These are phyloP conservation scores for Diaporthe helianthi DNA, from an alignment of 2,329 filamentous ascomycete species.

Conservation along the genomic window DNA sequence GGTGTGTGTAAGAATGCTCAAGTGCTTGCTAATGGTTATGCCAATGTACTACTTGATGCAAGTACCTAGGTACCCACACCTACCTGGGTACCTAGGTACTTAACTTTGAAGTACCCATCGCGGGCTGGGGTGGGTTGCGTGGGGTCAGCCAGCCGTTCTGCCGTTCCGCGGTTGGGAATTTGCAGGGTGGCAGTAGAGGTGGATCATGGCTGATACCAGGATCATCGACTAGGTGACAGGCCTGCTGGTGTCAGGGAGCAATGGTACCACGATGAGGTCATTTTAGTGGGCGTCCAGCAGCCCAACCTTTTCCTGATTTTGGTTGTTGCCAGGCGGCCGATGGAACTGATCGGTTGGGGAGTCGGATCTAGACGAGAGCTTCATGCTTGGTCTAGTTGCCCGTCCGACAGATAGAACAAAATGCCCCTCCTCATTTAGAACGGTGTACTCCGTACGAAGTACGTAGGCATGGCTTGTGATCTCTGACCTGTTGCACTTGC, in stretches of 20 bases:
- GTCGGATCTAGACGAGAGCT: too few species aligned
- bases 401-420: too few species aligned
- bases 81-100: too few species aligned
- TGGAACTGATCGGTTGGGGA: slow-evolving; percentile 8
- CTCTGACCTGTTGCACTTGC: not conserved
- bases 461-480: slow-evolving; percentile 6
- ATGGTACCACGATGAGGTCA: slow-evolving; percentile 17
- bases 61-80: too few species aligned
- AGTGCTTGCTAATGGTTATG: too few species aligned
- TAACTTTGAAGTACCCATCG: not conserved
- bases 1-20: slow-evolving; percentile 2
- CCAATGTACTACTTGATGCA: too few species aligned
- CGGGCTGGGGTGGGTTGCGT: not conserved
- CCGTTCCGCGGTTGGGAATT: not conserved
- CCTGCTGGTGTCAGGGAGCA: slow-evolving; percentile 16
- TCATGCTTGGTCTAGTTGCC: too few species aligned
- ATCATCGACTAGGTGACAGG: slow-evolving; percentile 2
- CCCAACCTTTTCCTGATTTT: slow-evolving; percentile 4
- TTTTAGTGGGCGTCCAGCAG: slow-evolving; percentile 21
- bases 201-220: not conserved
- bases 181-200: not conserved
- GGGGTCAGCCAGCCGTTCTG: slow-evolving; percentile 16
- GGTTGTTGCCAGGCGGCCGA: slow-evolving; percentile 2
- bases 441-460: too few species aligned
- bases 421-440: too few species aligned